Percentiles rank a stretch among this genome's conserved stretches.
Conservation (phyloP, 2,329 filamentous ascomycete genomes). For the Bertia moriformis region DNA sequence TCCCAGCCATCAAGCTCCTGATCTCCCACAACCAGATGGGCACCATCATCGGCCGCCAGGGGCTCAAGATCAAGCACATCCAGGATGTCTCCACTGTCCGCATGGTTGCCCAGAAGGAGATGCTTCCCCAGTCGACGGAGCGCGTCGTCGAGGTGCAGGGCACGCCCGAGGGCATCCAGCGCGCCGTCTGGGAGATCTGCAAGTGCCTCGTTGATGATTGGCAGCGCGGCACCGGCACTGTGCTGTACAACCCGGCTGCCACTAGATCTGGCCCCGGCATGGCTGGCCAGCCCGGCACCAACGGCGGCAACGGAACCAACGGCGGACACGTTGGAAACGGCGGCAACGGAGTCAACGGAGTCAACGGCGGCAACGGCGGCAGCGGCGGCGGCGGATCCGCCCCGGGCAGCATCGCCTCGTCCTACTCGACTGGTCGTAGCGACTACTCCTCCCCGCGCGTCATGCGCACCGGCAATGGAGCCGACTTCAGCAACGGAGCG, state of each 20-base stretch:
- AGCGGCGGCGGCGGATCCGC: slow-evolving; percentile 40
- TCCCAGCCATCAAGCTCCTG: slow-evolving; percentile 86
- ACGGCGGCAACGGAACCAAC: slow-evolving; percentile 26
- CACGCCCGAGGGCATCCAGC: slow-evolving; percentile 85
- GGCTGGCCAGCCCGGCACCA: slow-evolving; percentile 13
- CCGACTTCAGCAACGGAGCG: slow-evolving; percentile 82
- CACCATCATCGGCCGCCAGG: slow-evolving; percentile 92
- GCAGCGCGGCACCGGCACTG: slow-evolving; percentile 91
- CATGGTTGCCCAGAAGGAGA: slow-evolving; percentile 99
- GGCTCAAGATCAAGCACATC: slow-evolving; percentile 98
- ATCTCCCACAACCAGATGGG: slow-evolving; percentile 99
- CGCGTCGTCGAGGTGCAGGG: slow-evolving; percentile 94
- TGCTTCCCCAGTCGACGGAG: slow-evolving; percentile 97
- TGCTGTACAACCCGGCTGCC: slow-evolving; percentile 92
- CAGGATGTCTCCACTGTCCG: slow-evolving; percentile 92
- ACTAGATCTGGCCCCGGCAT: slow-evolving; percentile 53
- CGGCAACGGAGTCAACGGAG: slow-evolving; percentile 21
- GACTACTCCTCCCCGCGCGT: slow-evolving; percentile 36
- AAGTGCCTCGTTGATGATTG: slow-evolving; percentile 97
- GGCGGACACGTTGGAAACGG: too few species aligned
- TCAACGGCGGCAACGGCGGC: slow-evolving; percentile 28
- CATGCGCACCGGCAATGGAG: slow-evolving; percentile 92
- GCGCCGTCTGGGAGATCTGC: slow-evolving; percentile 95
- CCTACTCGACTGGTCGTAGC: neutral
- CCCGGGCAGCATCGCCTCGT: too few species aligned